Evolutionary conservation across 108 stramenopile genomes (phyloP), one percentile per base, ranked within the genome.

Genomic region (Nitzschia sp.): DNA sequence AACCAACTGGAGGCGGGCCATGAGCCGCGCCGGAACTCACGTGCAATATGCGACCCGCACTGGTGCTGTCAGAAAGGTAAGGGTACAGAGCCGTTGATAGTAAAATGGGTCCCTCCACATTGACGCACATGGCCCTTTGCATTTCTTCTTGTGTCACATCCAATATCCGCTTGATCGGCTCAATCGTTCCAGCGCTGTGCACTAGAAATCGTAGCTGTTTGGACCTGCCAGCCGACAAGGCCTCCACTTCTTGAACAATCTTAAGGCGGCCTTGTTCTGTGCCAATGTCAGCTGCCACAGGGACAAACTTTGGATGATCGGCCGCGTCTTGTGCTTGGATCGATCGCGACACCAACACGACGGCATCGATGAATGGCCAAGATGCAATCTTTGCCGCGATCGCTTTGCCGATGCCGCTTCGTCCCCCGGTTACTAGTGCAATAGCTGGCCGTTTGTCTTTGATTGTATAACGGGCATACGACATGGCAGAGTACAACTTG

Each of bases 141-240:
- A 73, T 21, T 58, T 73, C 72, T 1, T 65, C 55, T n/a, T 46
- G 54, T 65, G 56, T 26, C 34, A 66, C 55, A 38, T 65, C 63
- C 59, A 33, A 82, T 46, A 76, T 85, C 81, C 62, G 70, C 42
- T 25, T 59, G 26, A 90, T 83, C 2, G 84, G 84, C 19, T 82
- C 82, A 26, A 90, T 73, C 19, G 74, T 36, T 17, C 83, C 88
- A n/a, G 88, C 88, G 62, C 71, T 83, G 53, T 90, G 87, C 28
- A 88, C 68, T 28, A 88, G 54, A 60, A 78, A 88, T 29, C 72
- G 72, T 9, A 73, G 21, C 1, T 17, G 54, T 18, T 49, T 35
- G 15, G 46, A 28, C 4, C 26, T 19, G n/a, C 19, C 21, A 11
- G 19, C 13, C 27, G 60, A 65, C 11, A 49, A 58, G 26, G 23